phyloP scores from a whole-genome alignment of 306 rosid species.

The Oemleria cerasiformis region DNA sequence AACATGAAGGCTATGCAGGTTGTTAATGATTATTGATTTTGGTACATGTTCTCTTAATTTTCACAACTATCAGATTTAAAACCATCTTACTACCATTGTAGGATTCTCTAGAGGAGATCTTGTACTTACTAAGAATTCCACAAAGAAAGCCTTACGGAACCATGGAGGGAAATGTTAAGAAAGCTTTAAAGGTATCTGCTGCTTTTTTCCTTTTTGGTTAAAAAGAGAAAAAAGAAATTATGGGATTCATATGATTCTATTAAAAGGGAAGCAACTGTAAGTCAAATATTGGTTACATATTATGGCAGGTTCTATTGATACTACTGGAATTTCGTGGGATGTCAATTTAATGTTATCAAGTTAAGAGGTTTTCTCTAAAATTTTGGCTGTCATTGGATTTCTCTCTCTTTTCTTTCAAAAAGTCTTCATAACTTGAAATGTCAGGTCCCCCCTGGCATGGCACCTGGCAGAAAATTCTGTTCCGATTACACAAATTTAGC shows the following conservation, averaged over 20 bases:
- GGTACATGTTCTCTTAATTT: background rate
- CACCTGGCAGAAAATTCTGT: background rate
- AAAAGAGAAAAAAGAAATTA: too few relatives aligned
- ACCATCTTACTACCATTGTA: constrained; percentile 27
- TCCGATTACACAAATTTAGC: background rate
- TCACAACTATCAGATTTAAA: constrained; percentile 7
- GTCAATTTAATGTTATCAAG: background rate
- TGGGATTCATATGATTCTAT: background rate
- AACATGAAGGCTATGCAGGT: constrained; percentile 93
- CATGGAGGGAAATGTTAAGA: constrained; percentile 94
- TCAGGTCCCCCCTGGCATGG: background rate
- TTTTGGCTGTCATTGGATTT: background rate
- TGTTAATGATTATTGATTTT: constrained; percentile 12
- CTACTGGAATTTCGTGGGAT: background rate
- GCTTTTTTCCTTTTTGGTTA: background rate
- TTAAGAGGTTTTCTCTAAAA: background rate
- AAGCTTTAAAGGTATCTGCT: constrained; percentile 68
- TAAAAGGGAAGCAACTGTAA: background rate
- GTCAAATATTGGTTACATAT: background rate
- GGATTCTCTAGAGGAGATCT: constrained; percentile 86
- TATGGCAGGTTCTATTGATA: background rate
- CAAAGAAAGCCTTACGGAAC: constrained; percentile 94
- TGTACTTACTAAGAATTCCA: constrained; percentile 84
- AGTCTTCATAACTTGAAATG: background rate
- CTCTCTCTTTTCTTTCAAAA: background rate